phyloP scores from a whole-genome alignment of 2,329 filamentous ascomycete species.

The Erysiphe pulchra region DNA sequence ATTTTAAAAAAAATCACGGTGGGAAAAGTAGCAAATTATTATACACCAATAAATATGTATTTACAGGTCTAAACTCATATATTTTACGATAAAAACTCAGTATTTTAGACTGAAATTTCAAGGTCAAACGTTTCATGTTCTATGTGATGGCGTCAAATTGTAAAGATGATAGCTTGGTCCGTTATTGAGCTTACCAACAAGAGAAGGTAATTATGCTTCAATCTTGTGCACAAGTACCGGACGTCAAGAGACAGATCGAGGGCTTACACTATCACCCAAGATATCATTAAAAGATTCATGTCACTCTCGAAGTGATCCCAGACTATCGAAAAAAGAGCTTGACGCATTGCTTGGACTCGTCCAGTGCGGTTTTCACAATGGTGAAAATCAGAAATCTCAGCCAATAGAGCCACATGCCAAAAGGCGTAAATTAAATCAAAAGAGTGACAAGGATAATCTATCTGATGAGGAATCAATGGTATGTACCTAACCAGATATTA shows the following conservation, averaged over 20 bases:
- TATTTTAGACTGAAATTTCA: too few species aligned
- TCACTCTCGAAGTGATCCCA: neutral
- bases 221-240: conserved; percentile 1
- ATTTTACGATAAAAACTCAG: too few species aligned
- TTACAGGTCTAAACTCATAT: too few species aligned
- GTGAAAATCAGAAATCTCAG: neutral
- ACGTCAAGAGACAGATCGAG: conserved; percentile 5
- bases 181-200: neutral
- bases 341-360: conserved; percentile 1
- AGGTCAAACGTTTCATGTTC: too few species aligned
- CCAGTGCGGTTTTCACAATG: neutral
- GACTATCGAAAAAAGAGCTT: conserved; percentile 1
- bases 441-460: neutral
- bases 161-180: neutral
- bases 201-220: conserved; percentile 10
- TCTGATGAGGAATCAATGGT: neutral
- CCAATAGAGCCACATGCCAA: neutral
- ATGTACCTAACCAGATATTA: neutral
- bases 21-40: too few species aligned
- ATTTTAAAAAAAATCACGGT: too few species aligned
- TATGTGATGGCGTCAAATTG: too few species aligned
- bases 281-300: conserved; percentile 4
- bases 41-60: too few species aligned
- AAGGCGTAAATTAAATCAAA: neutral
- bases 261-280: conserved; percentile 9